Conservation (phyloP, 2,329 filamentous ascomycete species). For the Colletotrichum karsti region DNA sequence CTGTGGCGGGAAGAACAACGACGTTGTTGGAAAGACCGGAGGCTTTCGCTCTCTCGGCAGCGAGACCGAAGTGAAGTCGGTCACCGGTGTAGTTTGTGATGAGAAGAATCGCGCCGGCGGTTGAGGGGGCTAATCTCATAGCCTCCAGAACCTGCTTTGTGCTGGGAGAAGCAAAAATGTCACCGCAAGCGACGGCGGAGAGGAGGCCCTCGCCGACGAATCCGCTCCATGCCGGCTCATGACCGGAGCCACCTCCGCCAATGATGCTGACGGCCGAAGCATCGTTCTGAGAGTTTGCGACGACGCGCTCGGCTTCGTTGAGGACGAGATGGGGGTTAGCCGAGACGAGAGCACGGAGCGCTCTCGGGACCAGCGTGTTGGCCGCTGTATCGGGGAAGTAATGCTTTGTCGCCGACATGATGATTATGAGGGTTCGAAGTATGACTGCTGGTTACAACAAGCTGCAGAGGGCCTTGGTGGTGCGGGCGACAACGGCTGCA, state of each 20-base stretch:
- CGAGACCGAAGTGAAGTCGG: constrained; percentile 79
- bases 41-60: constrained; percentile 76
- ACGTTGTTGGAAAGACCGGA: constrained; percentile 65
- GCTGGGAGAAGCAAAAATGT: constrained; percentile 79
- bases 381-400: constrained; percentile 31
- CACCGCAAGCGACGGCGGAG: constrained; percentile 75
- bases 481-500: not conserved
- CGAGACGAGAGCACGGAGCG: constrained; percentile 32
- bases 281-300: constrained; percentile 42
- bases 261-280: constrained; percentile 51
- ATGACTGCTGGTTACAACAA: not conserved
- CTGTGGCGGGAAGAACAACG: constrained; percentile 77
- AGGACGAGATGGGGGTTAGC: constrained; percentile 48
- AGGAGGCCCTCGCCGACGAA: constrained; percentile 76
- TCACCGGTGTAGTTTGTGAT: constrained; percentile 81
- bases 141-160: constrained; percentile 76
- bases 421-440: not conserved
- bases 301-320: constrained; percentile 49
- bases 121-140: constrained; percentile 67
- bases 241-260: constrained; percentile 76
- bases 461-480: not conserved
- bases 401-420: constrained; percentile 30
- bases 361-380: constrained; percentile 36
- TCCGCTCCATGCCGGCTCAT: constrained; percentile 77
- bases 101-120: constrained; percentile 73